Base-by-base conservation (phyloP, 371 early-diverging fungal species). In the Rhizopus sp. region DNA sequence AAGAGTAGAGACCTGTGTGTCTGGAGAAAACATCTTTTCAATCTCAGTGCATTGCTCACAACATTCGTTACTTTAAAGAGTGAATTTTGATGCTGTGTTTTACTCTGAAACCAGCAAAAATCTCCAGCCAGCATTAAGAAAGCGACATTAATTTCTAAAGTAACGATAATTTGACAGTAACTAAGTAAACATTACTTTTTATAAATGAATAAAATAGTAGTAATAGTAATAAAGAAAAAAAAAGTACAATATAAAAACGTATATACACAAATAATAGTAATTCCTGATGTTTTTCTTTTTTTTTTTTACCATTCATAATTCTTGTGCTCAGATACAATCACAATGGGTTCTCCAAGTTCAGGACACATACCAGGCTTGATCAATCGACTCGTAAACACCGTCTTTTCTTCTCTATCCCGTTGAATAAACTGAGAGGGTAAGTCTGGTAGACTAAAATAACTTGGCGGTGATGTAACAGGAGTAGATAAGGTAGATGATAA, bases 251-350 rank as follows among this genome's bases (percentile, higher is more conserved):
- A 50, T 16, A 50, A 34, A 50, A 39, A 2, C 34, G 5, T 47
- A 47, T 55, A 55, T 55, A 46, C 37, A 54, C 33, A 54, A 44
- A 34, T 10, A 33, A 2, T 12, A 4, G 7, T 34, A 16, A 30
- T 42, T 53, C 23, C 29, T 32, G 29, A 13, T 32, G 23, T 10
- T 33, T 17, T 29, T 44, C 33, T 50, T 33, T n/a, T n/a, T n/a
- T n/a, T n/a, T n/a, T n/a, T 45, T 52, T 56, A 67, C 68, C 68
- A 67, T 39, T 62, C 62, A 42, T 57, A 68, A 51, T 62, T 60
- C 40, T 61, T 59, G 5, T 51, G 47, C 7, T 67, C 68, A 13
- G 61, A 54, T 7, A 65, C 39, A 40, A 71, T 37, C 7, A 57
- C 17, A 17, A 63, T 53, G 3, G 68, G 64, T 13, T 68, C 64